Conservation (phyloP, 1,139 yeast species). For the Hanseniaspora uvarum region DNA sequence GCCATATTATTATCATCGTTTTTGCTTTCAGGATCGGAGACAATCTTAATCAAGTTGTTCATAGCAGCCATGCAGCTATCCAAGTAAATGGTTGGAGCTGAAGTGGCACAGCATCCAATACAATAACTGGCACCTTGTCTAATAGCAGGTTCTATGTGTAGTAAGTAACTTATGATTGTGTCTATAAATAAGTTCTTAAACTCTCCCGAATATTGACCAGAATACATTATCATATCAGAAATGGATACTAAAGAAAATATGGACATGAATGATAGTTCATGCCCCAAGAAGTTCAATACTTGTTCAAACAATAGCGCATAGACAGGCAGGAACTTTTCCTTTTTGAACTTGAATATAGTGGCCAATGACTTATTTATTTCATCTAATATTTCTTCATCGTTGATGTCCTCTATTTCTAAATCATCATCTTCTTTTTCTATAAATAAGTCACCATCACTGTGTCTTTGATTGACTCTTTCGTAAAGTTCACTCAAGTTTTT, state of each 20-base stretch:
- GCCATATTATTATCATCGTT: slow-evolving; percentile 76
- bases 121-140: slow-evolving; percentile 84
- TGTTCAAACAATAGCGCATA: slow-evolving; percentile 54
- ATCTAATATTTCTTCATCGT: slow-evolving; percentile 80
- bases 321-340: slow-evolving; percentile 49
- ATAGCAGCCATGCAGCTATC: slow-evolving; percentile 59
- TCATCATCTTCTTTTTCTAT: slow-evolving; percentile 52
- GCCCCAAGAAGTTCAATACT: slow-evolving; percentile 43
- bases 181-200: slow-evolving; percentile 57
- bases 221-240: slow-evolving; percentile 69
- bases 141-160: slow-evolving; percentile 58
- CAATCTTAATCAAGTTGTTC: slow-evolving; percentile 64
- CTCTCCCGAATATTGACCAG: slow-evolving; percentile 57
- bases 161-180: slow-evolving; percentile 54
- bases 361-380: slow-evolving; percentile 72
- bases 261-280: slow-evolving; percentile 56
- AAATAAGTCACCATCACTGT: slow-evolving; percentile 51
- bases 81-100: slow-evolving; percentile 55
- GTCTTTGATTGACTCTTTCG: slow-evolving; percentile 62
- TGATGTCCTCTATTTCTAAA: slow-evolving; percentile 63
- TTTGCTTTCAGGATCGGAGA: slow-evolving; percentile 73
- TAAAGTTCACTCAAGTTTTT: slow-evolving; percentile 57
- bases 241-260: slow-evolving; percentile 73
- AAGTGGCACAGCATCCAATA: slow-evolving; percentile 77
- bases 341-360: slow-evolving; percentile 59